Conservation (phyloP, 2,329 filamentous ascomycete species). For the Colletotrichum chlorophyti region DNA sequence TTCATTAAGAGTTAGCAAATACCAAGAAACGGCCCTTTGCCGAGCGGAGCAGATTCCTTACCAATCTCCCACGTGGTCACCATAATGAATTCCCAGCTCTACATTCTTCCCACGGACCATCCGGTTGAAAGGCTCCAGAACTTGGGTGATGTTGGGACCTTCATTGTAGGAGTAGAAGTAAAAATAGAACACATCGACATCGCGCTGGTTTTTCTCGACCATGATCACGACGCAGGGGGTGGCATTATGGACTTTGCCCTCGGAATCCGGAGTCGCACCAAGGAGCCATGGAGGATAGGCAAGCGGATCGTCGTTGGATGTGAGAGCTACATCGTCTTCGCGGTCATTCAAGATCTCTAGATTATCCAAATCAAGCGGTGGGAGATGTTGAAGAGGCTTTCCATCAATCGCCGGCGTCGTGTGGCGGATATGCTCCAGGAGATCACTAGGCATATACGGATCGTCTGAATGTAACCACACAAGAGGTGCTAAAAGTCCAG, state of each 20-base stretch:
- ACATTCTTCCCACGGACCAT: conserved; percentile 30
- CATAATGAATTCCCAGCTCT: conserved; percentile 35
- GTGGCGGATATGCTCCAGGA: conserved; percentile 38
- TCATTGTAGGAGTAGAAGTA: conserved; percentile 44
- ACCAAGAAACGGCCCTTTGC: too few relatives aligned
- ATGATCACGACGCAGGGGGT: conserved; percentile 40
- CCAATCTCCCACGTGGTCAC: conserved; percentile 39
- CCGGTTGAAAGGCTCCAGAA: conserved; percentile 36
- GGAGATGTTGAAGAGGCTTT: conserved; percentile 28
- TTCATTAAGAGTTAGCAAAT: not conserved
- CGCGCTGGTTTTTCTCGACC: conserved; percentile 34
- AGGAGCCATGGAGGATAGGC: conserved; percentile 36
- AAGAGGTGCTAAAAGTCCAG: conserved; percentile 34
- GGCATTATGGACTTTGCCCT: conserved; percentile 32
- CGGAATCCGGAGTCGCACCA: conserved; percentile 34
- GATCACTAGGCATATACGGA: conserved; percentile 37
- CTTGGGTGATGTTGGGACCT: conserved; percentile 40
- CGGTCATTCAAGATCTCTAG: conserved; percentile 34
- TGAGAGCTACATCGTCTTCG: conserved; percentile 33
- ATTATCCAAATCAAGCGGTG: conserved; percentile 35
- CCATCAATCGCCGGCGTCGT: conserved; percentile 33
- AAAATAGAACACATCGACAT: conserved; percentile 42
- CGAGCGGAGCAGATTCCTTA: not conserved
- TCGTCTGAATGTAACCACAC: conserved; percentile 41
- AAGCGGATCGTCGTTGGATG: conserved; percentile 37